A percentile compares a stretch with the other conserved stretches of the same genome.
Evolutionary conservation across 2,329 filamentous ascomycete species (phyloP).

Genomic region (Aspergillus sp.): DNA sequence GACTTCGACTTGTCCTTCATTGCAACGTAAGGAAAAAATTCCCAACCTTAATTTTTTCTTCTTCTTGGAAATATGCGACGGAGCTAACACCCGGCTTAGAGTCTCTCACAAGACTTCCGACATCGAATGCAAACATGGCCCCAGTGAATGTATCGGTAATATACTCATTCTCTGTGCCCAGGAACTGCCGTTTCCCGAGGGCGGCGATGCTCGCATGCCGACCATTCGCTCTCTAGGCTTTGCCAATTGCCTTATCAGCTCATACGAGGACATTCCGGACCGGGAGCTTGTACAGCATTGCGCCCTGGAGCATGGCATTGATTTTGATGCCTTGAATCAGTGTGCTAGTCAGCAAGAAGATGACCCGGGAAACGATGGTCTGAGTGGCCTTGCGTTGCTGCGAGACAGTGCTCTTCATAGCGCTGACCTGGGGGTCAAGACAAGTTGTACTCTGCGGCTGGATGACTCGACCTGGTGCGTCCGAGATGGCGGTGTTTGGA

Average conservation of each 20-base stretch:
- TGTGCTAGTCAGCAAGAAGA: slow-evolving; percentile 79
- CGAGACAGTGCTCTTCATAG: slow-evolving; percentile 53
- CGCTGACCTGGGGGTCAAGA: slow-evolving; percentile 61
- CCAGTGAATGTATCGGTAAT: slow-evolving; percentile 87
- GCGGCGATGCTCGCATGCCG: slow-evolving; percentile 47
- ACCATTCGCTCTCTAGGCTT: slow-evolving; percentile 90
- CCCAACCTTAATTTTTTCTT: neutral
- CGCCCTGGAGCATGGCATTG: slow-evolving; percentile 84
- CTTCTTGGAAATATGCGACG: neutral
- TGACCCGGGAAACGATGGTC: slow-evolving; percentile 51
- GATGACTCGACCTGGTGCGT: slow-evolving; percentile 81
- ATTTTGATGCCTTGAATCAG: slow-evolving; percentile 76
- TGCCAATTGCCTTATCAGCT: slow-evolving; percentile 79
- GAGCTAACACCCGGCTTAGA: slow-evolving; percentile 37
- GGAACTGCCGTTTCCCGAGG: slow-evolving; percentile 53
- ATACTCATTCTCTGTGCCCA: slow-evolving; percentile 91
- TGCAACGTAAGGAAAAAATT: slow-evolving; percentile 56
- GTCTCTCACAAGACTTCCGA: slow-evolving; percentile 72
- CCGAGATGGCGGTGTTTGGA: slow-evolving; percentile 76
- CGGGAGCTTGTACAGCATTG: slow-evolving; percentile 80
- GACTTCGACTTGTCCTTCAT: slow-evolving; percentile 91
- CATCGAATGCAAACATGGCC: slow-evolving; percentile 84
- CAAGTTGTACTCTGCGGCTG: slow-evolving; percentile 77
- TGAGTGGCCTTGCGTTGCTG: slow-evolving; percentile 47
- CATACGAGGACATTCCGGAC: slow-evolving; percentile 76